A percentile compares a stretch with the other conserved stretches of the same genome.
Evolutionary conservation across 257 asterid species (phyloP).

Genomic region (Nicotiana attenuata): DNA sequence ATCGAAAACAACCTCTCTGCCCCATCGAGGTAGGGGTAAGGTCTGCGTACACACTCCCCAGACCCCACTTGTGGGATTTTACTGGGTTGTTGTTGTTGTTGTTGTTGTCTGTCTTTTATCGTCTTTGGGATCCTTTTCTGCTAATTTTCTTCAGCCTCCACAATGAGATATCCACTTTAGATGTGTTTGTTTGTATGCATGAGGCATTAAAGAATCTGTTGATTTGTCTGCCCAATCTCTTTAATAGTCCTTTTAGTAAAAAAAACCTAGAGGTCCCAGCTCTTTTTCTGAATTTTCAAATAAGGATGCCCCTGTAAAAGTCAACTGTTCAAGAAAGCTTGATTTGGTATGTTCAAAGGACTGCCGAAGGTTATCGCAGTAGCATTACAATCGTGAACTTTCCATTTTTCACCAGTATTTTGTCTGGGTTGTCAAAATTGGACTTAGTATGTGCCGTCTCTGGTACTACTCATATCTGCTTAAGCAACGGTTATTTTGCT

Average conservation of each 20-base stretch:
- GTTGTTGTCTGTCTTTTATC: background rate
- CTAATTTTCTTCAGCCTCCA: background rate
- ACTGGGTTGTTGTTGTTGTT: too few species aligned
- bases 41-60: too few species aligned
- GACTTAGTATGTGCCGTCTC: background rate
- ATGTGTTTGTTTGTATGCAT: background rate
- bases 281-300: background rate
- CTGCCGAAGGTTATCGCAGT: background rate
- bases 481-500: background rate
- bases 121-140: background rate
- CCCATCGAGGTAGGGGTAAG: too few species aligned
- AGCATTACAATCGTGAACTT: background rate
- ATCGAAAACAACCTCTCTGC: too few species aligned
- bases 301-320: background rate
- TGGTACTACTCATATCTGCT: background rate
- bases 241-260: background rate
- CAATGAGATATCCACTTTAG: background rate
- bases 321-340: background rate
- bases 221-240: background rate
- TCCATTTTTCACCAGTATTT: background rate
- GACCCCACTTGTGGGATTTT: too few species aligned
- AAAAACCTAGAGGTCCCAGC: background rate
- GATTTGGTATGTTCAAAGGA: background rate
- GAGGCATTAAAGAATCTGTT: background rate
- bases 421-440: background rate